Evolutionary conservation across 2,329 filamentous ascomycete species (phyloP).

Genomic region (Xylaria sp.): DNA sequence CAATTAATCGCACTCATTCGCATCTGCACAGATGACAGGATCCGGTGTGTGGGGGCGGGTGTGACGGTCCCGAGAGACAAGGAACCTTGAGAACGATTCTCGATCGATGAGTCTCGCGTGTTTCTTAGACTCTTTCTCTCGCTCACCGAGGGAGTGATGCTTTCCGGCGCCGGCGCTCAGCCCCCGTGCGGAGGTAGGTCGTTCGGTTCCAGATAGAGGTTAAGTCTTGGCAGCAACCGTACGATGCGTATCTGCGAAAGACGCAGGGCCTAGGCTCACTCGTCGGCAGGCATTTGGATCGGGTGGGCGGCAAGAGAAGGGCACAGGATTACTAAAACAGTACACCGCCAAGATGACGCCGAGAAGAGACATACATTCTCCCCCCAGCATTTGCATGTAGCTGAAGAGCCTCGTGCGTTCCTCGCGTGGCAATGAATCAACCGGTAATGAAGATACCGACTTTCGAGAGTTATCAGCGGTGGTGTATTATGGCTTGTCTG

Average conservation of each 20-base stretch:
- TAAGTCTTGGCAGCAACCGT: constrained; percentile 17
- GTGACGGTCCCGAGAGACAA: constrained; percentile 3
- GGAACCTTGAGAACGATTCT: constrained; percentile 3
- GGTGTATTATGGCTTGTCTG: not conserved
- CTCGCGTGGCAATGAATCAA: not conserved
- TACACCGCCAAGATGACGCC: not conserved
- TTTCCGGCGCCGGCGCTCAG: constrained; percentile 2
- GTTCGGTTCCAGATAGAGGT: not conserved
- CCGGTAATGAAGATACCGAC: not conserved
- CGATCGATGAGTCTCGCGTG: constrained; percentile 1
- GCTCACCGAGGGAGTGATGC: constrained; percentile 14
- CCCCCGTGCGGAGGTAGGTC: constrained; percentile 17
- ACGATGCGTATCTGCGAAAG: constrained; percentile 10
- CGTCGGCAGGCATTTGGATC: not conserved
- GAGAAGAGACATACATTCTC: not conserved
- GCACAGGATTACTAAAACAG: constrained; percentile 17
- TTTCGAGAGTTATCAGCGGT: not conserved
- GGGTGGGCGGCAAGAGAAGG: not conserved
- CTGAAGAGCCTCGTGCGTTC: not conserved
- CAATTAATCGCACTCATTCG: not conserved
- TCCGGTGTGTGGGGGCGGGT: constrained; percentile 16
- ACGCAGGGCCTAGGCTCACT: constrained; percentile 10
- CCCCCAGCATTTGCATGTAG: constrained; percentile 9
- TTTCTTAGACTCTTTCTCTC: not conserved
- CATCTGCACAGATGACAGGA: constrained; percentile 17